These are phyloP conservation scores for Nothophoma quercina DNA, from an alignment of 2,329 filamentous ascomycete genomes.

Conservation along the genomic window DNA sequence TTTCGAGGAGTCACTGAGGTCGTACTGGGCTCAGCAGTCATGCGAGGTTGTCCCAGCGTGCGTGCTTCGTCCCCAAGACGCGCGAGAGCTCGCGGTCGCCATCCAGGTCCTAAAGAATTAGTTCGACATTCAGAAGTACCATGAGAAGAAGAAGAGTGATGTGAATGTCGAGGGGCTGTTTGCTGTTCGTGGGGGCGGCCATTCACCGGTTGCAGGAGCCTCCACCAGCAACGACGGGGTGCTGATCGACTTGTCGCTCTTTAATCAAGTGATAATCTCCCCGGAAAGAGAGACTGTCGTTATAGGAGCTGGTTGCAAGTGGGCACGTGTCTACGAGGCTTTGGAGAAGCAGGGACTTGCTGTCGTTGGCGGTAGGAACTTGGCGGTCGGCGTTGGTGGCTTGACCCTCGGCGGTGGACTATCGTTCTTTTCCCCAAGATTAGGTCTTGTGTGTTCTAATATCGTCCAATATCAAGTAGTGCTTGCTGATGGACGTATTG, in stretches of 20 bases:
- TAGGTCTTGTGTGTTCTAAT: conserved; percentile 45
- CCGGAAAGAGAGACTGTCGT: background rate
- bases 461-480: conserved; percentile 47
- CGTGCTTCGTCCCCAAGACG: conserved; percentile 38
- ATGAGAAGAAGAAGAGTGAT: too few relatives aligned
- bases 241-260: conserved; percentile 26
- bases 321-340: conserved; percentile 24
- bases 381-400: conserved; percentile 39
- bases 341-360: conserved; percentile 27
- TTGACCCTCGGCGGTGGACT: conserved; percentile 49
- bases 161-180: conserved; percentile 18
- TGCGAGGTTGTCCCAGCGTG: conserved; percentile 43
- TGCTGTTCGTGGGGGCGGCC: conserved; percentile 61
- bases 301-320: conserved; percentile 30
- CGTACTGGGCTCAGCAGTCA: conserved; percentile 46
- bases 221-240: conserved; percentile 32
- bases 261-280: conserved; percentile 20
- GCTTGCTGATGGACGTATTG: conserved; percentile 45
- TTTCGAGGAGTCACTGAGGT: conserved; percentile 24
- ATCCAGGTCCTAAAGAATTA: conserved; percentile 39
- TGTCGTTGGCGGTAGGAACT: conserved; percentile 34
- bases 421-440: conserved; percentile 43
- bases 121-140: conserved; percentile 33
- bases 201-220: conserved; percentile 34
- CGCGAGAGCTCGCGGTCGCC: conserved; percentile 38